A percentile compares a stretch with the other conserved stretches of the same genome.
Evolutionary conservation across 2,329 filamentous ascomycete species (phyloP).

Genomic region (Aureobasidium sp.): DNA sequence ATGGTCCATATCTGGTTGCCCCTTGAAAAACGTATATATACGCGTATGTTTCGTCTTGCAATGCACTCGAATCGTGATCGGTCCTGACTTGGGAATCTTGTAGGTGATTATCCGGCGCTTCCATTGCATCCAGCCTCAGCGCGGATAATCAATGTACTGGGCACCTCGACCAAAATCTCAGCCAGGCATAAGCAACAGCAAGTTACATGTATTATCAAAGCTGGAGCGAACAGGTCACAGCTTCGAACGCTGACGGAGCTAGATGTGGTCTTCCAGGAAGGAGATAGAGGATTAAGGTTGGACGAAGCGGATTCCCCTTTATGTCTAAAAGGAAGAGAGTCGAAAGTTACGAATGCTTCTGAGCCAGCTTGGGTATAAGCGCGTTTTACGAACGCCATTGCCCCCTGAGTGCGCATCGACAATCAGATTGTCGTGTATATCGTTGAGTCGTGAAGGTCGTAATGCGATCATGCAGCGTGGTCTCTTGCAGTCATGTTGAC

Average conservation of each 20-base stretch:
- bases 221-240: neutral
- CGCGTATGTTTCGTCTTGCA: constrained; percentile 18
- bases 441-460: neutral
- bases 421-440: neutral
- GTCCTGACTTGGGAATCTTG: neutral
- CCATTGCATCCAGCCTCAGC: constrained; percentile 24
- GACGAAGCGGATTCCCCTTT: constrained; percentile 21
- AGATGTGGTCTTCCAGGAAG: constrained; percentile 22
- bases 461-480: constrained; percentile 19
- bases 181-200: neutral
- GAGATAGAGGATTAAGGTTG: constrained; percentile 28
- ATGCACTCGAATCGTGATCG: neutral
- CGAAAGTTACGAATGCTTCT: constrained; percentile 26
- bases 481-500: constrained; percentile 31
- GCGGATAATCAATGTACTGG: constrained; percentile 13
- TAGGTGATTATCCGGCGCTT: constrained; percentile 23
- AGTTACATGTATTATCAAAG: neutral
- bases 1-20: constrained; percentile 26
- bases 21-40: constrained; percentile 21
- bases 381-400: neutral
- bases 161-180: neutral
- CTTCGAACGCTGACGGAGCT: neutral
- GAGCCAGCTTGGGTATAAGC: constrained; percentile 13
- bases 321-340: constrained; percentile 29
- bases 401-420: neutral